phyloP scores from a whole-genome alignment of 208 protist species.

The Naegleria fowleri region DNA sequence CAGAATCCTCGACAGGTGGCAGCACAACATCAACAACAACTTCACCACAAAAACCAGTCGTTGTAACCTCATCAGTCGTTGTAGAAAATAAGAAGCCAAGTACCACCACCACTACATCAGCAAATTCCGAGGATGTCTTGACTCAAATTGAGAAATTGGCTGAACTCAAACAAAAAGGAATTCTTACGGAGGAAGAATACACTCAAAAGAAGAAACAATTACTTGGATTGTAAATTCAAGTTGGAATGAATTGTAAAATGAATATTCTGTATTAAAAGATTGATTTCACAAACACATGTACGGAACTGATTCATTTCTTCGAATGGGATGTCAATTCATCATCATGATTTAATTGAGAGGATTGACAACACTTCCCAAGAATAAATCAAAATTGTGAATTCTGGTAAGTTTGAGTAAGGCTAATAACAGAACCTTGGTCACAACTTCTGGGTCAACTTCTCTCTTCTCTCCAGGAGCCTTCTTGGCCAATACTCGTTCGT shows the following conservation, averaged over 20 bases:
- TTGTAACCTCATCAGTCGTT: not conserved
- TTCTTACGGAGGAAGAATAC: not conserved
- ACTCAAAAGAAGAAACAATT: not conserved
- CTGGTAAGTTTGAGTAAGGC: not conserved
- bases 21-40: not conserved
- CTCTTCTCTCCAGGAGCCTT: not conserved
- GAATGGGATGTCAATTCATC: too few species aligned
- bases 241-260: too few species aligned
- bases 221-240: not conserved
- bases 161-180: not conserved
- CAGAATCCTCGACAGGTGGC: not conserved
- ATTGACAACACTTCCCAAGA: not conserved
- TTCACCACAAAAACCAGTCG: not conserved
- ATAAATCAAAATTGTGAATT: not conserved
- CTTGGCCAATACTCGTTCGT: not conserved
- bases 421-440: not conserved
- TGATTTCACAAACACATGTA: too few species aligned
- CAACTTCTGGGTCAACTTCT: not conserved
- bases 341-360: constrained; percentile 4
- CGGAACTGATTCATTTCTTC: too few species aligned
- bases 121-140: not conserved
- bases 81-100: not conserved
- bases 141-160: constrained; percentile 12
- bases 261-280: too few species aligned
- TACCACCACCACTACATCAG: not conserved